These are phyloP conservation scores for Besnoitia besnoiti DNA, from an alignment of 169 alveolate genomes.

Conservation along the genomic window DNA sequence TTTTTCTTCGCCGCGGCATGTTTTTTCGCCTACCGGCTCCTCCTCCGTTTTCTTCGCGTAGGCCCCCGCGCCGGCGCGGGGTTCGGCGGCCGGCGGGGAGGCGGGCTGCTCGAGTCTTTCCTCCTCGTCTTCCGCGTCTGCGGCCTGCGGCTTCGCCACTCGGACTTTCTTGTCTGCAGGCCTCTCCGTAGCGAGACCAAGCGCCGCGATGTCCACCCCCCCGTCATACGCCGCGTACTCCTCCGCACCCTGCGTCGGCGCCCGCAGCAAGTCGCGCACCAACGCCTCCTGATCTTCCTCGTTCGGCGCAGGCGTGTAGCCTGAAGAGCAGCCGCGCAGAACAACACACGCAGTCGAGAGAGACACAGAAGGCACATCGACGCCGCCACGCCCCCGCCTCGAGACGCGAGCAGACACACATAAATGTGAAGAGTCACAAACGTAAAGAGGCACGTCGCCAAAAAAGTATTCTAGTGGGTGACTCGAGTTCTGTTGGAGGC, in stretches of 20 bases:
- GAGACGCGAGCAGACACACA: no score
- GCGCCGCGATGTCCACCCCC: conserved; percentile 59
- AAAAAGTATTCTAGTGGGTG: no score
- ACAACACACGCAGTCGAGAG: no score
- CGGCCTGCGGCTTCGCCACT: not conserved
- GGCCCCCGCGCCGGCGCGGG: no score
- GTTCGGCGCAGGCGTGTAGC: not conserved
- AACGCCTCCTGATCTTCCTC: not conserved
- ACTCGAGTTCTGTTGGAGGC: no score
- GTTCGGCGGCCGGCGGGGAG: no score
- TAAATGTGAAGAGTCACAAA: no score
- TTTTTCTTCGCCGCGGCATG: not conserved
- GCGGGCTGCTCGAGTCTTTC: not conserved
- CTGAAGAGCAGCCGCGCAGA: not conserved
- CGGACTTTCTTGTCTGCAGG: not conserved
- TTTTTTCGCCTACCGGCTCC: not conserved
- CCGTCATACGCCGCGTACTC: conserved; percentile 52
- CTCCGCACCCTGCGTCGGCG: conserved; percentile 22
- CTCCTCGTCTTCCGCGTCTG: not conserved
- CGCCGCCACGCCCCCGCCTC: no score
- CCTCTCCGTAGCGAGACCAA: conserved; percentile 46
- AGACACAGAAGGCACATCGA: no score
- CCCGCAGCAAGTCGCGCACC: not conserved
- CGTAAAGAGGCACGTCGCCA: no score
- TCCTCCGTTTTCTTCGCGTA: not conserved